Conservation (phyloP, 2,329 filamentous ascomycete genomes). For the Drechslerella stenobrocha region DNA sequence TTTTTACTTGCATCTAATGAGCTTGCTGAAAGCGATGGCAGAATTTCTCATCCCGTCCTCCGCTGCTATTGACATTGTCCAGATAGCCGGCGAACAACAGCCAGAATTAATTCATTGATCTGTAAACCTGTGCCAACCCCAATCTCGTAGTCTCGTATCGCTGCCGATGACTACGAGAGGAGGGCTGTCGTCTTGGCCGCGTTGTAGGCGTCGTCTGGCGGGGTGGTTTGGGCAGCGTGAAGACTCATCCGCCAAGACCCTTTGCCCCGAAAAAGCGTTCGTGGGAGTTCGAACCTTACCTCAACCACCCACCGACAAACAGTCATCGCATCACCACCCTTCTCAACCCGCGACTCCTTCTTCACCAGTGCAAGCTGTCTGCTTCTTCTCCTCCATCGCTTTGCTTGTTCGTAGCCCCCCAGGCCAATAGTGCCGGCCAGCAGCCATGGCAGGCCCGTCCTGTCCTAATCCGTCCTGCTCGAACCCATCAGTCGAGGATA, state of each 20-base stretch:
- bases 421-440: too few relatives aligned
- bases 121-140: too few relatives aligned
- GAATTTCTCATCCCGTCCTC: background rate
- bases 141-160: too few relatives aligned
- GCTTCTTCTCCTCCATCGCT: background rate
- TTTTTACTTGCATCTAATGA: background rate
- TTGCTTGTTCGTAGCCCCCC: too few relatives aligned
- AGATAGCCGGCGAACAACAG: background rate
- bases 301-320: slow-evolving; percentile 34
- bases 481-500: slow-evolving; percentile 47
- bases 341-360: too few relatives aligned
- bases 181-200: background rate
- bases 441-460: slow-evolving; percentile 39
- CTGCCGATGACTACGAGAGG: background rate
- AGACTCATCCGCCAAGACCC: slow-evolving; percentile 28
- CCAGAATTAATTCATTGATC: background rate
- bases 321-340: slow-evolving; percentile 9
- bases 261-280: slow-evolving; percentile 3
- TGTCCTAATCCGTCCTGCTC: slow-evolving; percentile 47
- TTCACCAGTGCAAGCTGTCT: too few relatives aligned
- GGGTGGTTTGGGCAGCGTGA: slow-evolving; percentile 22
- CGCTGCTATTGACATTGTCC: too few relatives aligned
- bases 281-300: slow-evolving; percentile 39
- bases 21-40: background rate
- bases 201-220: slow-evolving; percentile 29